Conservation (phyloP, 768 basidiomycete genomes). For the Holtermannia corniformis region DNA sequence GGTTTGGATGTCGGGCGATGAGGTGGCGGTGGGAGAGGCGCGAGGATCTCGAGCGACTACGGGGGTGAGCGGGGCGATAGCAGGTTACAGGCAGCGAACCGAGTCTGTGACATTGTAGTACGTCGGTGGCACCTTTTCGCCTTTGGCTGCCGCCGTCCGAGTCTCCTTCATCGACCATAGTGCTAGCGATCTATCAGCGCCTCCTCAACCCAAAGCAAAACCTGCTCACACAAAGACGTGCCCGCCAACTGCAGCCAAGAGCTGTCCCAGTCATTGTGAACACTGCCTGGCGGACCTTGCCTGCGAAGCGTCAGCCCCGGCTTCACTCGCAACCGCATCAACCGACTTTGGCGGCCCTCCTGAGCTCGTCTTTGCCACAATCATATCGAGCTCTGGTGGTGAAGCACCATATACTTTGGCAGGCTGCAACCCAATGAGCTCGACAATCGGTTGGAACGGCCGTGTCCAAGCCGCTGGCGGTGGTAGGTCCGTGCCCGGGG, state of each 20-base stretch:
- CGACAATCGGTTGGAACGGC: conserved; percentile 24
- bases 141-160: conserved; percentile 36
- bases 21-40: conserved; percentile 40
- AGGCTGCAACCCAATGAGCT: conserved; percentile 31
- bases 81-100: too few species aligned
- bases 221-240: conserved; percentile 36
- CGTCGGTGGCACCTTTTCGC: conserved; percentile 42
- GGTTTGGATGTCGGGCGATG: conserved; percentile 37
- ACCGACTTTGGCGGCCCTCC: conserved; percentile 38
- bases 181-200: conserved; percentile 9
- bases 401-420: conserved; percentile 38
- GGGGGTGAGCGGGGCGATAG: too few species aligned
- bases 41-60: conserved; percentile 39
- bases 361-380: conserved; percentile 36
- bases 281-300: conserved; percentile 39
- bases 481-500: neutral
- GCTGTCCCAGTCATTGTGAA: conserved; percentile 41
- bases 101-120: conserved; percentile 41
- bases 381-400: conserved; percentile 41
- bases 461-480: conserved; percentile 9
- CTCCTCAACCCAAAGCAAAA: neutral
- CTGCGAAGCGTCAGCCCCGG: conserved; percentile 3
- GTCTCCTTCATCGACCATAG: conserved; percentile 44
- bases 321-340: neutral
- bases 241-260: conserved; percentile 42